Conservation (phyloP, 1,139 yeast species). For the Arxiozyma slooffiae region DNA sequence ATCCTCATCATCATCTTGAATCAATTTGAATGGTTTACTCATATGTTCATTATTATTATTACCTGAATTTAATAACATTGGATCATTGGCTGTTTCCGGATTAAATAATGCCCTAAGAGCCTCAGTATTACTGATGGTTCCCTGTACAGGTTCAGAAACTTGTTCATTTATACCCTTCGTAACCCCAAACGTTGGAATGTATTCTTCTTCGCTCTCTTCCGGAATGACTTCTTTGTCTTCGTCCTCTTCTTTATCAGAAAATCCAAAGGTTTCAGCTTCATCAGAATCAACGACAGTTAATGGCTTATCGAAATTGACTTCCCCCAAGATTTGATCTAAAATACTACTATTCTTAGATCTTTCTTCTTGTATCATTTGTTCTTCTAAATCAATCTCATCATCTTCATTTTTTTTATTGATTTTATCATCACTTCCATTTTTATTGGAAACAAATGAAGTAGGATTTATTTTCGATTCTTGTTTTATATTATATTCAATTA, state of each 20-base stretch:
- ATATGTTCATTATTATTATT: not conserved
- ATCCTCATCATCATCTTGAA: slow-evolving; percentile 32
- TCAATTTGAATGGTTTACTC: slow-evolving; percentile 25
- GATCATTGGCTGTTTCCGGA: slow-evolving; percentile 28
- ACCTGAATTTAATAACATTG: not conserved
- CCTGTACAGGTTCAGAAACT: slow-evolving; percentile 13
- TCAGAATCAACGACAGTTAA: slow-evolving; percentile 43
- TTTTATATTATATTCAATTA: slow-evolving; percentile 8
- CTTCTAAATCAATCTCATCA: slow-evolving; percentile 17
- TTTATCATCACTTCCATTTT: slow-evolving; percentile 19
- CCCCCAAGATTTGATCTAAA: slow-evolving; percentile 43
- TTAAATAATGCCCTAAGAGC: slow-evolving; percentile 56
- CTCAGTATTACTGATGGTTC: slow-evolving; percentile 41
- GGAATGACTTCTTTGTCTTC: slow-evolving; percentile 13
- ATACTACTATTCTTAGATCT: slow-evolving; percentile 38
- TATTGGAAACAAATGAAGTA: slow-evolving; percentile 12
- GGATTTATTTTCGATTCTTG: slow-evolving; percentile 9
- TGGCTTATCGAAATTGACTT: slow-evolving; percentile 55
- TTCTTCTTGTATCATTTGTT: slow-evolving; percentile 15
- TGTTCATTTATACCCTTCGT: slow-evolving; percentile 7
- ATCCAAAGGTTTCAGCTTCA: slow-evolving; percentile 35
- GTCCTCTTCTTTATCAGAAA: slow-evolving; percentile 37
- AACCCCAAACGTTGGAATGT: slow-evolving; percentile 43
- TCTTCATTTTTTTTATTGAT: slow-evolving; percentile 21
- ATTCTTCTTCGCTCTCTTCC: slow-evolving; percentile 36